A percentile compares a stretch with the other conserved stretches of the same genome.
These are phyloP conservation scores for Glarea lozoyensis DNA, from an alignment of 495 filamentous ascomycete genomes.

Conservation along the genomic window DNA sequence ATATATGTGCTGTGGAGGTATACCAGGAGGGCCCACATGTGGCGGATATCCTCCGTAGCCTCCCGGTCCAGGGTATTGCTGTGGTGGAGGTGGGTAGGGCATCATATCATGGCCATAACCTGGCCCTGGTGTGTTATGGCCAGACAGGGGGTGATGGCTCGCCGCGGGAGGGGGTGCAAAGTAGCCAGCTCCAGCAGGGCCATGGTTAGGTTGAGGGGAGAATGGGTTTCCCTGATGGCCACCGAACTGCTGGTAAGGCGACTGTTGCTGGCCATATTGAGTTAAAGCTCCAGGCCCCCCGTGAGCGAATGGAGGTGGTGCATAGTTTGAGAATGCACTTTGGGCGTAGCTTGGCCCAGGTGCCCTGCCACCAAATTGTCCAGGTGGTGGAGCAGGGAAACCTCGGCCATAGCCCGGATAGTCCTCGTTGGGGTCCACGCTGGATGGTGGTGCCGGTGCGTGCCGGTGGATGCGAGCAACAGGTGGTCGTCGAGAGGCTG, in stretches of 20 bases:
- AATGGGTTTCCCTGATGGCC: slow-evolving; percentile 29
- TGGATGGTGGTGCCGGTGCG: slow-evolving; percentile 32
- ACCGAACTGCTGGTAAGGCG: slow-evolving; percentile 16
- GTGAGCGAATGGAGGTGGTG: slow-evolving; percentile 26
- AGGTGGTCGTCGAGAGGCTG: slow-evolving; percentile 29
- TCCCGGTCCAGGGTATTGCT: too few species aligned
- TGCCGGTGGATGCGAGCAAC: slow-evolving; percentile 25
- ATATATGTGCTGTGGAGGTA: slow-evolving; percentile 15
- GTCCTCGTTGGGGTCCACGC: slow-evolving; percentile 35
- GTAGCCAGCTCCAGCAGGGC: slow-evolving; percentile 17
- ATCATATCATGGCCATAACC: slow-evolving; percentile 43
- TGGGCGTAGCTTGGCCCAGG: slow-evolving; percentile 34
- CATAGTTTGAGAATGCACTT: slow-evolving; percentile 25
- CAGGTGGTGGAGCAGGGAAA: slow-evolving; percentile 20
- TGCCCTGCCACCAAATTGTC: slow-evolving; percentile 27
- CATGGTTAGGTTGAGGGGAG: slow-evolving; percentile 15
- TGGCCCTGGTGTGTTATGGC: slow-evolving; percentile 11
- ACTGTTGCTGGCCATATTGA: slow-evolving; percentile 22
- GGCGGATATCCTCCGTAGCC: slow-evolving; percentile 22
- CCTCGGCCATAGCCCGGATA: slow-evolving; percentile 23
- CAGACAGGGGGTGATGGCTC: slow-evolving; percentile 16
- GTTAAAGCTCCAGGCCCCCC: slow-evolving; percentile 21
- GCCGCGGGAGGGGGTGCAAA: slow-evolving; percentile 12
- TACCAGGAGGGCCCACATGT: slow-evolving; percentile 31
- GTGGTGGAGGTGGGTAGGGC: slow-evolving; percentile 28